Evolutionary conservation across 2,329 filamentous ascomycete species (phyloP).

Genomic region (Colletotrichum sp.): DNA sequence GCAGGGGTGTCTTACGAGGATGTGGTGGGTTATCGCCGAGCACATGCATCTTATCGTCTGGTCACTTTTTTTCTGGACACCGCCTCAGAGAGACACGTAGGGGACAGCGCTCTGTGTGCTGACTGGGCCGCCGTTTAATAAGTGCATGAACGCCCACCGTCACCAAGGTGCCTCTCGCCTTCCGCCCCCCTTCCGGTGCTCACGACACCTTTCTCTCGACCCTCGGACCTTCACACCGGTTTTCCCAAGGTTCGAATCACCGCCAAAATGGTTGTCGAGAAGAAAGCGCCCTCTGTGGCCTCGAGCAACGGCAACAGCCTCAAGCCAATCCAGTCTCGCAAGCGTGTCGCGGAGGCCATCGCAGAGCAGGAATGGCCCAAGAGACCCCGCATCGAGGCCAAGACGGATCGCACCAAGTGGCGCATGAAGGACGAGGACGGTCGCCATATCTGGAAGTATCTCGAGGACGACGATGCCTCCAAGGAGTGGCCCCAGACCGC

Average conservation of each 20-base stretch:
- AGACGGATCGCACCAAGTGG: constrained; percentile 85
- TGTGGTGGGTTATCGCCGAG: constrained; percentile 13
- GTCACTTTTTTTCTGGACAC: background rate
- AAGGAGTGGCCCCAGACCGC: constrained; percentile 83
- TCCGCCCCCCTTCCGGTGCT: background rate
- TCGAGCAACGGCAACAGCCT: constrained; percentile 8
- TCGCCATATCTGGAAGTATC: constrained; percentile 92
- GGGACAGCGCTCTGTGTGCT: background rate
- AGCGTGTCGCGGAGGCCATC: constrained; percentile 45
- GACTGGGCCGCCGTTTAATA: background rate
- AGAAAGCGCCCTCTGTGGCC: constrained; percentile 2
- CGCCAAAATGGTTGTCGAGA: background rate
- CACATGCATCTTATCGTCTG: constrained; percentile 6
- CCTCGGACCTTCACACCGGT: background rate
- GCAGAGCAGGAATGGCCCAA: constrained; percentile 43
- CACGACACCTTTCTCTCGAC: background rate
- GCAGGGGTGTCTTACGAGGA: background rate
- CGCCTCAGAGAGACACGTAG: constrained; percentile 7
- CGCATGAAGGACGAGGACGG: constrained; percentile 82
- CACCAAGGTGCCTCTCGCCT: background rate
- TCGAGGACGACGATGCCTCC: constrained; percentile 73
- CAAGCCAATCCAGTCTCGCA: constrained; percentile 36
- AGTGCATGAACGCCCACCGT: constrained; percentile 2
- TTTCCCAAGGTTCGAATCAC: background rate
- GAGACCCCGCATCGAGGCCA: constrained; percentile 52